Evolutionary conservation across 192 early-diverging fungal species (phyloP), one percentile per base, ranked within the genome.

Genomic region (Helicostylum pulchrum): DNA sequence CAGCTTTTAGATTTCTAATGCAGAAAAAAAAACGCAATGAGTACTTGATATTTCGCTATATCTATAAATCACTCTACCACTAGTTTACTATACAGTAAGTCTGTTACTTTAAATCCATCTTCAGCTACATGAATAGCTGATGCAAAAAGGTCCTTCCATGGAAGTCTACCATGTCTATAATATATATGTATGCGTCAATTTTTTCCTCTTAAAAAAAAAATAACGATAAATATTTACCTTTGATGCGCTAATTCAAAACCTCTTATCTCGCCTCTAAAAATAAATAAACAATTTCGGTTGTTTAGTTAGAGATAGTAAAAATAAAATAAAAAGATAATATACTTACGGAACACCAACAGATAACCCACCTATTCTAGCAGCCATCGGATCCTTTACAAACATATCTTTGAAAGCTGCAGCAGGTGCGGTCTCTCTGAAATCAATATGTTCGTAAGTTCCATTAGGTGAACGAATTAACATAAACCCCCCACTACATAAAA

Each of bases 371-470:
- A 82, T 66, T 66, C 85, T 84, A 3, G 93, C 92, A 7, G 75
- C 60, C 31, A 74, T 77, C 19, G 93, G 91, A 49, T 95, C 66
- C 0, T 87, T 60, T 46, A 82, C 73, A 78, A 85, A 96, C 94
- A 98, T 96, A 63, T 91, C 84, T 26, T 68, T 77, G n/a, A 65
- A 74, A 5, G 92, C 81, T 9, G 87, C 87, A 36, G 72, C 70
- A 7, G 92, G 93, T 9, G 96, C 96, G 1, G 78, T 75, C 70
- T 98, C 96, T 21, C 96, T 77, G 60, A 96, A 98, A 68, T 98
- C 92, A 44, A 98, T 83, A 15, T 88, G 80, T 45, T 87, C 85
- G 26, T 75, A 71, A 2, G 72, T 81, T 0, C 83, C 84, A 55
- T 84, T 83, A 4, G 78, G 66, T 3, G 78, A 67, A 32, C 91